Base-by-base conservation (phyloP, 2,329 filamentous ascomycete genomes). In the Ophiostoma ulmi region DNA sequence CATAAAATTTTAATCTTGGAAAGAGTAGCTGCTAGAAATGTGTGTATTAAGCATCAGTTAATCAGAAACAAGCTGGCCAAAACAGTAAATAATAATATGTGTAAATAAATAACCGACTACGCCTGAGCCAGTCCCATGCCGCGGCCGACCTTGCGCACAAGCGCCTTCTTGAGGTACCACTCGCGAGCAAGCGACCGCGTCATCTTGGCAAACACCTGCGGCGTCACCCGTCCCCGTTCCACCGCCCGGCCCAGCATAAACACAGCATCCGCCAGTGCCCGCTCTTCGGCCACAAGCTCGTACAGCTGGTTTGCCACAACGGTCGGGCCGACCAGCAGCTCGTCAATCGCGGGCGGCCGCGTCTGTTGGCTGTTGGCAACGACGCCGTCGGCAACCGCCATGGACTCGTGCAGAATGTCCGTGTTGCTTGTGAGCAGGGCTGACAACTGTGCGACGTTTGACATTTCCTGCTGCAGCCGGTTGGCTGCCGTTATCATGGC, bases 291-390 rank as follows among this genome's bases (percentile, higher is more conserved):
- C 38, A 94, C 92, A 1, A 96, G 83, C 67, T 90, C 89, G 80
- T 98, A 99, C 31, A 99, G 82, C 82, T 99, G 95, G 74, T 94
- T 94, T 0, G 91, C 92, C 5, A 97, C 95, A 1, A 97, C 90
- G 0, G 93, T 97, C 0, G 94, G 93, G 3, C 94, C 93, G n/a
- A 97, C 92, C 2, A 99, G 84, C 44, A 98, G 85, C 72, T 97
- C 93, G 78, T 99, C 95, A 67, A 98, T 90, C 67, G 90, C 87
- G 0, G 94, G 93, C 0, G 89, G 85, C 58, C 85, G 85, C 67
- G 91, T 88, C 20, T 83, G 83, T 71, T 88, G 85, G n/a, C 91
- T 91, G 69, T 88, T 86, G 61, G 88, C 86, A 73, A 97, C 92
- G 13, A 94, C 88, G 6, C 82, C 82, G 77, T 97, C 94, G 3